Base-by-base conservation (phyloP, 768 basidiomycete species). In the Rubroboletus satanas region DNA sequence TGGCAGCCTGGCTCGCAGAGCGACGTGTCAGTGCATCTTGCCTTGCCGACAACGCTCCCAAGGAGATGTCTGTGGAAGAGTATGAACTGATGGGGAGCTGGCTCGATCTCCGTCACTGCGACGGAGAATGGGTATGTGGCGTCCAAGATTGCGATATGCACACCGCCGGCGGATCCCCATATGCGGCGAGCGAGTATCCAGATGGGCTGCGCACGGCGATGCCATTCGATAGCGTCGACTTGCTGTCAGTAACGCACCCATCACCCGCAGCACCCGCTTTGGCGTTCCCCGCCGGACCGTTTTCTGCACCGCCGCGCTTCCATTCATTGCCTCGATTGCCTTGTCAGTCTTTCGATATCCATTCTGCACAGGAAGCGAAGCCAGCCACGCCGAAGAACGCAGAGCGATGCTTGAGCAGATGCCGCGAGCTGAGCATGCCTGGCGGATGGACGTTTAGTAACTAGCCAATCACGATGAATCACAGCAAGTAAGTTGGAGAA, bases 71-170 rank as follows among this genome's bases (percentile, higher is more conserved):
- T n/a, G 58, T 80, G 37, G 77, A 74, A 46, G 75, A 80, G 38
- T 80, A 82, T 53, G 80, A 82, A 56, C 66, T 69, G 35, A 63
- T 58, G 49, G 80, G 80, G 3, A 81, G 80, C 55, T 81, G 80
- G 80, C 68, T 72, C 28, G 69, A 72, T 56, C 55, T 63, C 18
- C 51, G 56, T 43, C 57, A 45, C 12, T 45, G 54, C n/a, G 58
- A 61, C 35, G 57, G 52, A 17, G 68, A 58, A 39, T 68, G 66
- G 71, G 49, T 50, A 18, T 71, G 70, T 51, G 71, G 70, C 21
- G 51, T 67, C 31, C 61, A 52, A 44, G 62, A 64, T 38, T 72
- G 70, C 45, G 58, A 56, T 17, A 50, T 65, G 48, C 79, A 57
- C 71, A 74, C 62, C 52, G 61, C 50, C 14, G 49, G 44, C 68